Evolutionary conservation across 805 yeast species (phyloP).

Genomic region (Kregervanrija pseudodelftensis): DNA sequence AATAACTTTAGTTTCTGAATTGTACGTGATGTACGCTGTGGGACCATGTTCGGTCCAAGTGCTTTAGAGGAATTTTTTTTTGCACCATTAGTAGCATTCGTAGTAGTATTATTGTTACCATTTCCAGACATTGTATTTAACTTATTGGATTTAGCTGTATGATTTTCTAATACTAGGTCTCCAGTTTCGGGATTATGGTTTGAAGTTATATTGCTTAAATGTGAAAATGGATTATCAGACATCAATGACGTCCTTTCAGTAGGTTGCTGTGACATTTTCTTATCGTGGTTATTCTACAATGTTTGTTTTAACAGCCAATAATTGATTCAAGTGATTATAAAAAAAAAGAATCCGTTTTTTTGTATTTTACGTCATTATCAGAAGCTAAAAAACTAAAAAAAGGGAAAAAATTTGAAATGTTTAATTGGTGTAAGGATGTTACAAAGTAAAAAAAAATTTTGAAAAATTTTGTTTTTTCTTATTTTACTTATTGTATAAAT

Average conservation of each 20-base stretch:
- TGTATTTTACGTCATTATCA: not conserved
- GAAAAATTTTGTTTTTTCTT: not conserved
- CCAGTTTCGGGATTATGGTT: not conserved
- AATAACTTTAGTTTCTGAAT: constrained; percentile 65
- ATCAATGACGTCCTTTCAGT: constrained; percentile 22
- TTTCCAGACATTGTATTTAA: not conserved
- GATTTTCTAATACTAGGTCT: too few relatives aligned
- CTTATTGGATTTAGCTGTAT: too few relatives aligned
- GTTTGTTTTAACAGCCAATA: not conserved
- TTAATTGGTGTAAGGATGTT: not conserved
- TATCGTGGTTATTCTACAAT: not conserved
- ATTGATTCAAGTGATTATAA: not conserved
- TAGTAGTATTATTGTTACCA: not conserved
- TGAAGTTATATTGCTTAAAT: too few relatives aligned
- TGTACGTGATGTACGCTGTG: constrained; percentile 70
- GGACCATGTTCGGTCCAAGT: constrained; percentile 47
- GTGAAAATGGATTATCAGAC: constrained; percentile 26
- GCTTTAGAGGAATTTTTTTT: constrained; percentile 23
- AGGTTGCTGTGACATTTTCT: constrained; percentile 4
- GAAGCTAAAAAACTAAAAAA: too few relatives aligned
- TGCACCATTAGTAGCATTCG: not conserved
- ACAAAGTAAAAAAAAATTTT: not conserved
- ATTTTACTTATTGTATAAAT: not conserved
- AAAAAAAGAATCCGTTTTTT: not conserved
- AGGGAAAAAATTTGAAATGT: too few relatives aligned